Evolutionary conservation across 2,329 filamentous ascomycete species (phyloP).

Genomic region (Exophiala calicioides): DNA sequence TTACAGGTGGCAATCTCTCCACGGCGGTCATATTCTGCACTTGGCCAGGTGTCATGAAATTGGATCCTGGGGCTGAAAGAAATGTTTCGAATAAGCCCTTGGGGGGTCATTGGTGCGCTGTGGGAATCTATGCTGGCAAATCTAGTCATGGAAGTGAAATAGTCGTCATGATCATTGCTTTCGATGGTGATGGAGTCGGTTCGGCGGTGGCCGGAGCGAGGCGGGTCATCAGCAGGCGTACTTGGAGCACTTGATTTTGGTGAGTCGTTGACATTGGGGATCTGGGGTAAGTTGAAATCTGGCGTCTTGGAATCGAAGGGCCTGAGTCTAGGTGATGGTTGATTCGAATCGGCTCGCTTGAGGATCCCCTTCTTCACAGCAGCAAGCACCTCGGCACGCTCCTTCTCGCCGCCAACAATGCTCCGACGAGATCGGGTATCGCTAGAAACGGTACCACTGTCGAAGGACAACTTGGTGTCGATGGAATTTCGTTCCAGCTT

Average conservation of each 20-base stretch:
- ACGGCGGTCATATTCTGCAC: constrained; percentile 90
- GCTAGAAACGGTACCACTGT: constrained; percentile 40
- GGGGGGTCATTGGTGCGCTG: constrained; percentile 77
- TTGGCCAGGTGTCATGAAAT: constrained; percentile 95
- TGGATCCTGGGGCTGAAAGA: constrained; percentile 88
- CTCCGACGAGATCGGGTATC: constrained; percentile 70
- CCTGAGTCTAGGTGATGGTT: constrained; percentile 68
- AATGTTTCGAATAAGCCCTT: constrained; percentile 64
- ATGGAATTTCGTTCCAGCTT: constrained; percentile 80
- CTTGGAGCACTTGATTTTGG: constrained; percentile 83
- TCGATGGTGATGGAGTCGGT: constrained; percentile 72
- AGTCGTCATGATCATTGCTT: constrained; percentile 90
- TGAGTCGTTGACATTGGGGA: constrained; percentile 70
- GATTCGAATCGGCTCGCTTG: constrained; percentile 72
- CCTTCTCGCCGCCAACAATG: constrained; percentile 85
- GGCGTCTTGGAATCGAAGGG: constrained; percentile 58
- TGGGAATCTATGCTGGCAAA: constrained; percentile 71
- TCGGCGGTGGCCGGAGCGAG: constrained; percentile 59
- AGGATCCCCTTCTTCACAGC: constrained; percentile 94
- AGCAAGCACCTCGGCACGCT: constrained; percentile 86
- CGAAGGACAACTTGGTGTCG: constrained; percentile 56
- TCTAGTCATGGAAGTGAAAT: constrained; percentile 74
- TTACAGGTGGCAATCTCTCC: constrained; percentile 98
- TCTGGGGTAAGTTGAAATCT: constrained; percentile 60
- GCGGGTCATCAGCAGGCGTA: constrained; percentile 73